Base-by-base conservation (phyloP, 179 eudicot genomes). In the Silene vulgaris region DNA sequence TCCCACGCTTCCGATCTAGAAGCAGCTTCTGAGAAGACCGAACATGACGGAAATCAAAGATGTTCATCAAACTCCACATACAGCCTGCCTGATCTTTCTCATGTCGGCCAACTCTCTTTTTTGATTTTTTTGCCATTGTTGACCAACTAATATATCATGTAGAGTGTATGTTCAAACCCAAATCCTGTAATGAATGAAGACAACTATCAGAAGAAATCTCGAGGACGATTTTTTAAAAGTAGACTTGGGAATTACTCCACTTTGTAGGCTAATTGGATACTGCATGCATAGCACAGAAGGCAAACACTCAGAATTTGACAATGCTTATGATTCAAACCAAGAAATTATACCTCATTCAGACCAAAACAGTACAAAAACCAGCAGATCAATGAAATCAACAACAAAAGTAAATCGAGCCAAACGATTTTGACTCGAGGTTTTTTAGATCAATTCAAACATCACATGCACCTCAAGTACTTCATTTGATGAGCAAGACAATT, bases 61-160 rank as follows among this genome's bases (percentile, higher is more conserved):
- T 84, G 80, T 83, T 88, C 74, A 88, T 85, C 81, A 92, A 65
- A 75, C 88, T 89, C 94, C 96, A 84, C 82, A 88, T 89, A 80
- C 97, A 90, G 17, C 92, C 96, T 68, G 85, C 70, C 77, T 85
- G 96, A 79, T 79, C 85, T 73, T 80, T 86, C 67, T 85, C 88
- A 43, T 75, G 80, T 54, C 82, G 82, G 45, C 82, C 70, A 62
- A 72, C 50, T 7, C 81, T 83, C 80, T 79, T 85, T 73, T 60
- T 78, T 40, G 96, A 86, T 83, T 78, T 85, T 80, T 85, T 92
- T 48, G 89, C 84, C 97, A 91, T 91, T 52, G 72, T 78, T 8
- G 77, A 74, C 19, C 50, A 37, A 54, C 29, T 45, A 69, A 35
- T 17, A 45, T 57, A 50, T 52, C 73, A 19, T 69, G 67, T 73